Evolutionary conservation across 2,329 filamentous ascomycete species (phyloP), one percentile per base, ranked within the genome.

Genomic region (Pseudogymnoascus verrucosus): DNA sequence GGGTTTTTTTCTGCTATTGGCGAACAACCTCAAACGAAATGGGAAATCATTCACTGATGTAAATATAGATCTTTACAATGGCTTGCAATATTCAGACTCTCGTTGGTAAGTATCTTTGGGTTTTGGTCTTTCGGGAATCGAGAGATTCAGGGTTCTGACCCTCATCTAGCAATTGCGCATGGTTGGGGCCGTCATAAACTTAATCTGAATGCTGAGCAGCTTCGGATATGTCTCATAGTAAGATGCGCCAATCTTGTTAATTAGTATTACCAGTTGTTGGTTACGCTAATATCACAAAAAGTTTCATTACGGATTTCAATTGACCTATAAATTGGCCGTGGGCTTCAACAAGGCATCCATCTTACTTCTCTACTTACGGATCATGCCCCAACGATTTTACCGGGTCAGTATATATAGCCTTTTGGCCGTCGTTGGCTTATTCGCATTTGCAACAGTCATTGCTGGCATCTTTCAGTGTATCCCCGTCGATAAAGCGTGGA

Each of bases 291-390:
- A 26, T 36, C 60, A 10, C 44, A 11, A 12, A 60, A 61, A 66
- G 65, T 62, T 66, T 54, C 65, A 66, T 51, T 66, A 62, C 62
- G 31, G 60, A 19, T 66, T 66, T 47, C 65, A 66, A 59, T 61
- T 66, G 44, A 66, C 65, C 16, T 66, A 66, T 47, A 66, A 66
- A 59, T 26, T 66, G 10, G 44, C 64, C 19, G 64, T 66, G 14
- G 65, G 62, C 1, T 26, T 65, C 1, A 66, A 66, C n/a, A 10
- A 42, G 4, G 39, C 39, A 42, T 42, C 39, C 39, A 42, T 42
- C 8, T 11, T 42, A 19, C 39, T 42, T 42, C 39, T 42, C 16
- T 42, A 42, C 10, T 19, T 42, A 19, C 39, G 39, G 8, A 42
- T 42, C 8, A 42, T 42, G 39, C 39, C 39, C 39, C 39, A 42